Conservation (phyloP, 2,329 filamentous ascomycete species). For the Lasiodiplodia theobromae region DNA sequence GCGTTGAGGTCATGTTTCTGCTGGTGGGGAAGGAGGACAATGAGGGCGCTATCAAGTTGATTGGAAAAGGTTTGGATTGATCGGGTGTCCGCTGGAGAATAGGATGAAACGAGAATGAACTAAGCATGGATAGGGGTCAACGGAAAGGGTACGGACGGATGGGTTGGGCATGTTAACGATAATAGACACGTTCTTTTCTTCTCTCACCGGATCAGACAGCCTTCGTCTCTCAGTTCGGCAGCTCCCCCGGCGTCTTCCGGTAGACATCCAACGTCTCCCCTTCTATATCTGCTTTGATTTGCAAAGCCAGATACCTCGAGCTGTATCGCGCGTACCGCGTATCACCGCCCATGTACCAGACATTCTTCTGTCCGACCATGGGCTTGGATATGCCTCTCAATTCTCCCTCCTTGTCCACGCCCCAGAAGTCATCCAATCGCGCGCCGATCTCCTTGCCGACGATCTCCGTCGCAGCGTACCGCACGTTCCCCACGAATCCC, state of each 20-base stretch:
- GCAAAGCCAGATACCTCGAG: conserved; percentile 54
- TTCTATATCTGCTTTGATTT: conserved; percentile 52
- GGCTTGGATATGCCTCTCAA: conserved; percentile 51
- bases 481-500: conserved; percentile 55
- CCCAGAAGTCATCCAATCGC: conserved; percentile 54
- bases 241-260: conserved; percentile 22
- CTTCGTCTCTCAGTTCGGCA: background rate
- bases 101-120: background rate
- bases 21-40: conserved; percentile 19
- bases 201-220: background rate
- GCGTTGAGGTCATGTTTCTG: conserved; percentile 13
- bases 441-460: conserved; percentile 52
- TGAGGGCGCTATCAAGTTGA: conserved; percentile 8
- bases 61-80: conserved; percentile 3
- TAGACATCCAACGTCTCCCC: conserved; percentile 34
- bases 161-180: background rate
- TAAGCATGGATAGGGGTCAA: background rate
- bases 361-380: conserved; percentile 40
- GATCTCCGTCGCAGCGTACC: conserved; percentile 46
- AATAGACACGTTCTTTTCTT: background rate
- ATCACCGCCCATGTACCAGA: conserved; percentile 57
- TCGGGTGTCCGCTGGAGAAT: background rate
- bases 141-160: background rate
- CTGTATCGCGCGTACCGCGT: conserved; percentile 56
- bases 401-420: conserved; percentile 57